phyloP scores from a whole-genome alignment of 768 basidiomycete species.

The Amanita brunnescens region DNA sequence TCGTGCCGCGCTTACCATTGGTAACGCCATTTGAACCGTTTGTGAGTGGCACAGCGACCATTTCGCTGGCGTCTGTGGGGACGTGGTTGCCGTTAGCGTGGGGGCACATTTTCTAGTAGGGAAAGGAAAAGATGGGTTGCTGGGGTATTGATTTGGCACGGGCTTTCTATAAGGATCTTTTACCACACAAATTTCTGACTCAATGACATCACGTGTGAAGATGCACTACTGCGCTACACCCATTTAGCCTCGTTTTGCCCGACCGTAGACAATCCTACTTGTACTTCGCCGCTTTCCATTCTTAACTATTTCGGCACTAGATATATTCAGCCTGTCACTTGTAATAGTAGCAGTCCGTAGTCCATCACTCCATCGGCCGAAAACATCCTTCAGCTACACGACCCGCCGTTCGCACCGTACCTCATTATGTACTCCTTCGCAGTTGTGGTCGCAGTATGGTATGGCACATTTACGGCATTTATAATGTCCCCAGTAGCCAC shows the following conservation, averaged over 20 bases:
- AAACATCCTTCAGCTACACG: conserved; percentile 24
- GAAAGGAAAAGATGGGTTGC: conserved; percentile 9
- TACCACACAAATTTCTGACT: conserved; percentile 12
- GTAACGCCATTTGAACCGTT: conserved; percentile 22
- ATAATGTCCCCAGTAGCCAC: conserved; percentile 78
- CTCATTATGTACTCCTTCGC: conserved; percentile 67
- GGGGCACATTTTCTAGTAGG: conserved; percentile 45
- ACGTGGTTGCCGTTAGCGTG: conserved; percentile 43
- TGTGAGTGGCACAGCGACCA: conserved; percentile 62
- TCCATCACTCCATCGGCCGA: conserved; percentile 9
- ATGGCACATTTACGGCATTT: conserved; percentile 71
- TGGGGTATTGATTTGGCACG: neutral
- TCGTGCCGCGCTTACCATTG: conserved; percentile 38
- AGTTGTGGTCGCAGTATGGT: conserved; percentile 68
- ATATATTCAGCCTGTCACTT: neutral
- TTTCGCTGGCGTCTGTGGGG: conserved; percentile 41
- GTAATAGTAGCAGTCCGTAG: neutral
- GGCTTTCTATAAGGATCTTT: neutral
- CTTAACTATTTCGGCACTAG: too few species aligned
- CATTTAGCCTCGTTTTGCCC: neutral
- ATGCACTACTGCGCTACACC: neutral
- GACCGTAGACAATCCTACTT: neutral
- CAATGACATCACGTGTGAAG: conserved; percentile 4
- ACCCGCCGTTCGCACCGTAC: conserved; percentile 74
- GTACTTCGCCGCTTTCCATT: too few species aligned